Conservation (phyloP, 2,329 filamentous ascomycete species). For the Ophiocordyceps camponoti-saundersi region DNA sequence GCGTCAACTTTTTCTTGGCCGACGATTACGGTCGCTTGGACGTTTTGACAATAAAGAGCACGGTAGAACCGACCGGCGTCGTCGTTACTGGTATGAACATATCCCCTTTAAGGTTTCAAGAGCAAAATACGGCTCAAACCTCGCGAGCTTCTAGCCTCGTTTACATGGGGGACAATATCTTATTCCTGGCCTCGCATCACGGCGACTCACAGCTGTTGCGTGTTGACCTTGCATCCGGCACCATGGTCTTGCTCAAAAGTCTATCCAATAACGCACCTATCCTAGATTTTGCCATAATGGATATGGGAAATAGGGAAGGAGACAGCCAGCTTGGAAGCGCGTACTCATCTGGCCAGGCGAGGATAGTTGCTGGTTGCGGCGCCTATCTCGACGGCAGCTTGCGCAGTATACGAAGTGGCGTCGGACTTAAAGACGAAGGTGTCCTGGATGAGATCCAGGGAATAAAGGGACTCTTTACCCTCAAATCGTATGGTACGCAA, state of each 20-base stretch:
- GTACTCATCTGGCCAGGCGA: constrained; percentile 87
- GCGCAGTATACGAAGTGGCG: constrained; percentile 80
- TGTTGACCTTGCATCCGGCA: constrained; percentile 23
- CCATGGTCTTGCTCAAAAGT: constrained; percentile 53
- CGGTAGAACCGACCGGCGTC: constrained; percentile 44
- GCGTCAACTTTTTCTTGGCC: constrained; percentile 67
- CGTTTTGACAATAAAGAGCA: constrained; percentile 61
- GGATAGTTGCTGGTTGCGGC: constrained; percentile 84
- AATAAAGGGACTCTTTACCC: constrained; percentile 55
- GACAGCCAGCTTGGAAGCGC: constrained; percentile 63
- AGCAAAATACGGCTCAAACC: constrained; percentile 26
- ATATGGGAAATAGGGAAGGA: constrained; percentile 72
- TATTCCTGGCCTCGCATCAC: constrained; percentile 85
- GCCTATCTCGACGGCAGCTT: constrained; percentile 79
- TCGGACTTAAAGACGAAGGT: constrained; percentile 77
- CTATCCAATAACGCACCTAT: constrained; percentile 70
- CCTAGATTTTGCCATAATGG: constrained; percentile 89
- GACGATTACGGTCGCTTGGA: constrained; percentile 83
- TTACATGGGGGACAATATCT: constrained; percentile 53
- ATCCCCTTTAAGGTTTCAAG: constrained; percentile 19
- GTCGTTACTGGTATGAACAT: constrained; percentile 60
- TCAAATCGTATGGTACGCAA: constrained; percentile 32
- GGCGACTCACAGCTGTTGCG: constrained; percentile 77
- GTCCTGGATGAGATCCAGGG: constrained; percentile 63
- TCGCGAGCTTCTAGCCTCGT: constrained; percentile 65